Conservation (phyloP, 768 basidiomycete species). For the Tulasnella sp. region DNA sequence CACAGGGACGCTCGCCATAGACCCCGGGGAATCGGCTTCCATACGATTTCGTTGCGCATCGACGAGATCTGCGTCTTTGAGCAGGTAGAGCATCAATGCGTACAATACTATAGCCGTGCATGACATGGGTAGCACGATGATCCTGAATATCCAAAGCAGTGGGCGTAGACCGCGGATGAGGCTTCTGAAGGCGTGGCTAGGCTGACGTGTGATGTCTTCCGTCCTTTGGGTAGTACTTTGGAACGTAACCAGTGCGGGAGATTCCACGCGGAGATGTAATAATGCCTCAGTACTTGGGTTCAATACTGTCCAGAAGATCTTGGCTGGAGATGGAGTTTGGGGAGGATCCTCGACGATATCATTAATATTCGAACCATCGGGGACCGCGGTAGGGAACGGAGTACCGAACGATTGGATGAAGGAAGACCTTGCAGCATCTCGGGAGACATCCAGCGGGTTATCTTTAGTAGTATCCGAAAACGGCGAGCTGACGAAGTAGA, state of each 20-base stretch:
- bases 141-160: constrained; percentile 62
- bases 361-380: background rate
- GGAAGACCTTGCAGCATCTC: background rate
- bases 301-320: constrained; percentile 61
- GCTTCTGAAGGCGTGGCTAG: background rate
- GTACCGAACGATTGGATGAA: constrained; percentile 1
- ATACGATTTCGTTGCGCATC: constrained; percentile 61
- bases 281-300: constrained; percentile 54
- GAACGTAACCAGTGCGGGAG: constrained; percentile 65
- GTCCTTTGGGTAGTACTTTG: constrained; percentile 23
- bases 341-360: background rate
- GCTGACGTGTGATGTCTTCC: background rate
- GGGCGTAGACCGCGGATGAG: constrained; percentile 30
- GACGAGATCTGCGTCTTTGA: constrained; percentile 83
- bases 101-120: constrained; percentile 63
- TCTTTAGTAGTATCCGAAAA: constrained; percentile 24
- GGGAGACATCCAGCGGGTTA: background rate
- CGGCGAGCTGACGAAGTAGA: constrained; percentile 61
- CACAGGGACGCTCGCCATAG: constrained; percentile 22
- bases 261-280: constrained; percentile 67
- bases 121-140: constrained; percentile 74
- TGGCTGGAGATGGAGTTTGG: constrained; percentile 37
- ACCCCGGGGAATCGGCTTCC: constrained; percentile 34
- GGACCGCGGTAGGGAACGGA: background rate
- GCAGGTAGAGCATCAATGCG: constrained; percentile 63